These are phyloP conservation scores for Xylariaceae sp. DNA, from an alignment of 2,329 filamentous ascomycete genomes.

Conservation along the genomic window DNA sequence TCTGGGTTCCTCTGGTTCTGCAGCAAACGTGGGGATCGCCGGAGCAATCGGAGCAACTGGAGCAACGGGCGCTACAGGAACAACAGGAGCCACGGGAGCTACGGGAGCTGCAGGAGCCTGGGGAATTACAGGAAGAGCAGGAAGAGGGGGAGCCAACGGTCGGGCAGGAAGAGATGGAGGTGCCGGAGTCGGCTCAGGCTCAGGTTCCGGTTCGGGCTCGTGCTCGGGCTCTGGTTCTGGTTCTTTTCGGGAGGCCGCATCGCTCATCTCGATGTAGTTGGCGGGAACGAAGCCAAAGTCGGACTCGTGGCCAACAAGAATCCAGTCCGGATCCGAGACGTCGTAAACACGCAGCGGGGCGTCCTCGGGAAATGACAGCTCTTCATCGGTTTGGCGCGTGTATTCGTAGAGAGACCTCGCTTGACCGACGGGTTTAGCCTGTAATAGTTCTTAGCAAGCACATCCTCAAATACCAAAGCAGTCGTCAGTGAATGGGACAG, in stretches of 20 bases:
- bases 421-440: slow-evolving; percentile 61
- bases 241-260: slow-evolving; percentile 37
- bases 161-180: slow-evolving; percentile 20
- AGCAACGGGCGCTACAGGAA: no score
- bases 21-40: slow-evolving; percentile 35
- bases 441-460: slow-evolving; percentile 37
- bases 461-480: slow-evolving; percentile 39
- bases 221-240: slow-evolving; percentile 16
- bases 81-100: slow-evolving; percentile 9
- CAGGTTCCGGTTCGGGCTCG: slow-evolving; percentile 21
- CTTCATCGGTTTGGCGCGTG: slow-evolving; percentile 92
- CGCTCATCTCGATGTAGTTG: slow-evolving; percentile 82
- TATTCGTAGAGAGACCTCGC: slow-evolving; percentile 98
- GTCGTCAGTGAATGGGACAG: neutral
- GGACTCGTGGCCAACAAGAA: slow-evolving; percentile 74
- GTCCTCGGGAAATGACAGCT: slow-evolving; percentile 92
- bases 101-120: neutral
- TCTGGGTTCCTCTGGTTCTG: slow-evolving; percentile 34
- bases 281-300: slow-evolving; percentile 93
- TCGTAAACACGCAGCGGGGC: slow-evolving; percentile 80
- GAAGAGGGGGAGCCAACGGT: slow-evolving; percentile 17
- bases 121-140: no score
- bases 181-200: neutral
- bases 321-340: slow-evolving; percentile 91
- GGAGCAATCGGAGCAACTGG: slow-evolving; percentile 33